Percentiles rank a stretch among this genome's conserved stretches.
These are phyloP conservation scores for Isatis tinctoria DNA, from an alignment of 345 rosid genomes.

Conservation along the genomic window DNA sequence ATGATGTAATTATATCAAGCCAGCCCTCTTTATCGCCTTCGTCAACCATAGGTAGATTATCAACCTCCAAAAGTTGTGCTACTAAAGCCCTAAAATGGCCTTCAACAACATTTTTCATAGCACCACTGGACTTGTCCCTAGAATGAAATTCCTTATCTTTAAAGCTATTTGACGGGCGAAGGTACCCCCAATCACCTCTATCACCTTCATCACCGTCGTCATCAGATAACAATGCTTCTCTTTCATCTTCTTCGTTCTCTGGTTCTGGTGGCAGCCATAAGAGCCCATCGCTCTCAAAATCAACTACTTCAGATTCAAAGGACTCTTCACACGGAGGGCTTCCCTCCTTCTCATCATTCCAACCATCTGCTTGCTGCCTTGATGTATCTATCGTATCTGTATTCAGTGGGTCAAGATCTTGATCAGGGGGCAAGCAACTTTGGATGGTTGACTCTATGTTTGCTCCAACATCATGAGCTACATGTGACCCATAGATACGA, in stretches of 20 bases:
- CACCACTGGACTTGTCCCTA: constrained; percentile 59
- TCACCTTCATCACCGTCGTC: constrained; percentile 61
- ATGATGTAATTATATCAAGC: constrained; percentile 84
- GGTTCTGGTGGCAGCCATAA: constrained; percentile 97
- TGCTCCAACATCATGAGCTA: constrained; percentile 47
- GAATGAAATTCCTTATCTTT: constrained; percentile 53
- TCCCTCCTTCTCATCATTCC: constrained; percentile 38
- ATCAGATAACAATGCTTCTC: constrained; percentile 67
- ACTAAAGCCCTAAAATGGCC: constrained; percentile 90
- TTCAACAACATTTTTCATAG: constrained; percentile 79
- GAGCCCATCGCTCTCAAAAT: constrained; percentile 78
- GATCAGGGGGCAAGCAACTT: constrained; percentile 42
- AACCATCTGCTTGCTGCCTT: constrained; percentile 40
- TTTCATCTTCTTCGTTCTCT: constrained; percentile 91
- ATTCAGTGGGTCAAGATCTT: constrained; percentile 41
- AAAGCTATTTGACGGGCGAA: constrained; percentile 65
- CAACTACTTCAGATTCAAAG: constrained; percentile 59
- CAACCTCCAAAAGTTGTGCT: constrained; percentile 72
- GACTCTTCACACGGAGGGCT: constrained; percentile 45
- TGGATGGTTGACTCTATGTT: constrained; percentile 36
- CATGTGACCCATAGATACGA: constrained; percentile 43
- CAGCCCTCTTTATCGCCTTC: constrained; percentile 71
- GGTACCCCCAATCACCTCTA: constrained; percentile 77
- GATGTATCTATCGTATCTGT: constrained; percentile 33
- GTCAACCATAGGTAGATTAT: constrained; percentile 58